A percentile compares a stretch with the other conserved stretches of the same genome.
Conservation (phyloP, 306 rosid species). For the Acacia crassicarpa region DNA sequence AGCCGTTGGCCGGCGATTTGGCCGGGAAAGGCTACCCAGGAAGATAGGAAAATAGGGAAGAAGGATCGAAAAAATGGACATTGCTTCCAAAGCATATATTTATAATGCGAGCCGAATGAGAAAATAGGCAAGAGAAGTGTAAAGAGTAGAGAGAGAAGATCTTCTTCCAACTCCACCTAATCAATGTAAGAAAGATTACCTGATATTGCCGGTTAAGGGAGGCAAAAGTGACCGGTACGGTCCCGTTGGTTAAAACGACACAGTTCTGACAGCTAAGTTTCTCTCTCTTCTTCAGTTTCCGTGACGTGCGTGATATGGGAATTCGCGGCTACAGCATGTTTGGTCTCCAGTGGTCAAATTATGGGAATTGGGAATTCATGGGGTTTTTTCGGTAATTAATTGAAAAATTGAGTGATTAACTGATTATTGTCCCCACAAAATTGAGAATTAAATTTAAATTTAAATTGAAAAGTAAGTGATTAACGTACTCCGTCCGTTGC, state of each 20-base stretch:
- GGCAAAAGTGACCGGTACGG: neutral
- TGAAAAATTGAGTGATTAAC: neutral
- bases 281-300: neutral
- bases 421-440: neutral
- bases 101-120: constrained; percentile 37
- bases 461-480: too few species aligned
- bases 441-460: neutral
- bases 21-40: constrained; percentile 40
- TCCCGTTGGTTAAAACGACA: constrained; percentile 41
- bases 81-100: neutral
- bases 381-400: neutral
- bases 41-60: neutral
- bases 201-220: constrained; percentile 39
- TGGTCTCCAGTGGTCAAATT: neutral
- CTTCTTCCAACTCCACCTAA: neutral
- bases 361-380: neutral
- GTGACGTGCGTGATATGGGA: neutral
- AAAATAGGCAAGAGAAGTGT: neutral
- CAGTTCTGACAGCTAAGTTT: constrained; percentile 13
- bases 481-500: too few species aligned
- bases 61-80: constrained; percentile 31
- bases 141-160: constrained; percentile 14
- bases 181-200: constrained; percentile 28
- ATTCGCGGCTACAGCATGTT: neutral
- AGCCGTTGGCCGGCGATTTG: constrained; percentile 44